Percentiles rank a stretch among this genome's conserved stretches.
These are phyloP conservation scores for Fusarium equiseti DNA, from an alignment of 2,329 filamentous ascomycete genomes.

Conservation along the genomic window DNA sequence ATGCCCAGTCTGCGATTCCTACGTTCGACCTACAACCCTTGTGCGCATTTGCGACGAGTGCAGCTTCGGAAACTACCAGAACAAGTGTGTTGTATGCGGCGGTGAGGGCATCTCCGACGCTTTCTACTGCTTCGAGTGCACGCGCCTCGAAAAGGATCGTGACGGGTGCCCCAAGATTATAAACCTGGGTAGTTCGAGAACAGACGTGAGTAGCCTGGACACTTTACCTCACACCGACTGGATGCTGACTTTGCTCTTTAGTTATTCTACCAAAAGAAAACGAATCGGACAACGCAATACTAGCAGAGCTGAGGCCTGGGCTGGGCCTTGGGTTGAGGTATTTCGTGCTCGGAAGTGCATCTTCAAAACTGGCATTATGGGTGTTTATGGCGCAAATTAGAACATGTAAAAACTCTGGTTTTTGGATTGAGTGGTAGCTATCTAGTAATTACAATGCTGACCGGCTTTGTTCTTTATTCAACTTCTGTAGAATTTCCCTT, in stretches of 20 bases:
- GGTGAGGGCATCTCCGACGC: constrained; percentile 98
- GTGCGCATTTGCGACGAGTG: constrained; percentile 99
- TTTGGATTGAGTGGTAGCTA: constrained; percentile 27
- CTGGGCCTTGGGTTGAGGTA: constrained; percentile 53
- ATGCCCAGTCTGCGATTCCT: constrained; percentile 98
- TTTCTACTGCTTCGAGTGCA: constrained; percentile 99
- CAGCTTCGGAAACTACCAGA: constrained; percentile 99
- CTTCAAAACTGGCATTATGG: constrained; percentile 39
- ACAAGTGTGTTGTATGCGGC: constrained; percentile 99
- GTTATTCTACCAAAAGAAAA: constrained; percentile 76
- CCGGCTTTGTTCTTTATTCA: constrained; percentile 18
- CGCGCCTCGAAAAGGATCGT: constrained; percentile 93
- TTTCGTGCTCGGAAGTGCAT: constrained; percentile 24
- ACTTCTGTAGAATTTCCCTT: constrained; percentile 31
- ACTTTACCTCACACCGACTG: background rate
- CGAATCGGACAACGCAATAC: constrained; percentile 69
- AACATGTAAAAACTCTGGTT: constrained; percentile 21
- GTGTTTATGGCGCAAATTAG: constrained; percentile 41
- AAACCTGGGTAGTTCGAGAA: constrained; percentile 94
- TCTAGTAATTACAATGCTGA: constrained; percentile 29
- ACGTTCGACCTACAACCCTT: constrained; percentile 96
- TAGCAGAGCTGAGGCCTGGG: constrained; percentile 64
- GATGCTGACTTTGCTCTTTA: constrained; percentile 48
- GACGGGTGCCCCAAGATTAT: constrained; percentile 99
- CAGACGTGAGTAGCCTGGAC: constrained; percentile 73